A percentile compares a stretch with the other conserved stretches of the same genome.
Conservation (phyloP, 148 eudicot genomes). For the Rhododendron griersonianum region DNA sequence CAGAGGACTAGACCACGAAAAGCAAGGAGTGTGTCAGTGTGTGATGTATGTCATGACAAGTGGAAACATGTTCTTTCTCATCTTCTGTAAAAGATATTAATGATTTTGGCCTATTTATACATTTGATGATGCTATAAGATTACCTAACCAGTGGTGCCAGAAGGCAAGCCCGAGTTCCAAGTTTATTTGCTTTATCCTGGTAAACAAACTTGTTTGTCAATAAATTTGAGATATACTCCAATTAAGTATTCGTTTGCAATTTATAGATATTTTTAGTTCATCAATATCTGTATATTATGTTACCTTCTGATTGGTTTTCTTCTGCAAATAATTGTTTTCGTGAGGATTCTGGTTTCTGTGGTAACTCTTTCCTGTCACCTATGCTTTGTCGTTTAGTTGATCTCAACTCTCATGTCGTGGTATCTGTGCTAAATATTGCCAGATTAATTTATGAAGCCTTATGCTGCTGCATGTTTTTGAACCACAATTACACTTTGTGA, state of each 20-base stretch:
- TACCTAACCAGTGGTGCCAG: not conserved
- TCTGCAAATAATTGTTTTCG: not conserved
- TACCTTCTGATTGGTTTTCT: not conserved
- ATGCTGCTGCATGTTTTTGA: not conserved
- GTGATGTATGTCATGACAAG: slow-evolving; percentile 7
- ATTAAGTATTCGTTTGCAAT: not conserved
- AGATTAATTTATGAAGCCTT: not conserved
- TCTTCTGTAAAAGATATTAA: not conserved
- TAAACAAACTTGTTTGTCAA: not conserved
- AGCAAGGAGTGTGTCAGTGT: slow-evolving; percentile 2
- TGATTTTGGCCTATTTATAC: not conserved
- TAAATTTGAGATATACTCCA: not conserved
- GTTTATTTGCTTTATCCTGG: slow-evolving; percentile 5
- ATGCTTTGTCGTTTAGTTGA: not conserved
- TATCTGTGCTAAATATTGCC: not conserved
- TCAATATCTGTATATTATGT: not conserved
- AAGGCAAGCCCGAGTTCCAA: slow-evolving; percentile 2
- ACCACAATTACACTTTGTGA: not conserved
- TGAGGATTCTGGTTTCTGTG: not conserved
- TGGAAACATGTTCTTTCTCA: not conserved
- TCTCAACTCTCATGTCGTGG: not conserved
- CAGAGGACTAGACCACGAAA: not conserved
- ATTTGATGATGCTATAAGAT: not conserved
- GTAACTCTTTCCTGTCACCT: not conserved
- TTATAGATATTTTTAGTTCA: not conserved